A percentile compares a stretch with the other conserved stretches of the same genome.
Conservation (phyloP, 495 filamentous ascomycete genomes). For the Tuber melanosporum region DNA sequence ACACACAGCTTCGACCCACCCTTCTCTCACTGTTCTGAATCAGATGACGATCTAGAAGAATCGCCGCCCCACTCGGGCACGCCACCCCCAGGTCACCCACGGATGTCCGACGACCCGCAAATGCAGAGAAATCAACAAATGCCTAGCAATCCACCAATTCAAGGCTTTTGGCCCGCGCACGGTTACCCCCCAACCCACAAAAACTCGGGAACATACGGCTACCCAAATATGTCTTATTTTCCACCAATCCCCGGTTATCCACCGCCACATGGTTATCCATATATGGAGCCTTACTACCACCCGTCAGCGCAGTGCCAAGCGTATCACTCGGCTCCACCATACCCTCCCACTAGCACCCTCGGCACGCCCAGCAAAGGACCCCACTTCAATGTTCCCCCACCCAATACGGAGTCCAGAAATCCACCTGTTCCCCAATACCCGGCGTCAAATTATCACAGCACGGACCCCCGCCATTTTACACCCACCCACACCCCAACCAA, state of each 20-base stretch:
- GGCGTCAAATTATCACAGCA: neutral
- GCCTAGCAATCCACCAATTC: neutral
- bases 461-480: neutral
- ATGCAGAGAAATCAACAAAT: neutral
- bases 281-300: neutral
- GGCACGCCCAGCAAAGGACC: neutral
- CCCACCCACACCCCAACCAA: neutral
- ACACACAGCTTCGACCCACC: neutral
- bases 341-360: neutral
- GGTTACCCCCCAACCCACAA: neutral
- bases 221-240: neutral
- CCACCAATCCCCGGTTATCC: neutral
- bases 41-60: neutral
- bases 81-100: neutral
- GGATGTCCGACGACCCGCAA: neutral
- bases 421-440: neutral
- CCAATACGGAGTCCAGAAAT: neutral
- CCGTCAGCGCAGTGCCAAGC: neutral
- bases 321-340: neutral
- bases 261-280: neutral
- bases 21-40: neutral
- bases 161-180: neutral
- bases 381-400: neutral
- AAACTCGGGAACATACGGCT: neutral
- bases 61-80: neutral